Conservation (phyloP, 139 green algal genomes). For the Haematococcus lacustris region DNA sequence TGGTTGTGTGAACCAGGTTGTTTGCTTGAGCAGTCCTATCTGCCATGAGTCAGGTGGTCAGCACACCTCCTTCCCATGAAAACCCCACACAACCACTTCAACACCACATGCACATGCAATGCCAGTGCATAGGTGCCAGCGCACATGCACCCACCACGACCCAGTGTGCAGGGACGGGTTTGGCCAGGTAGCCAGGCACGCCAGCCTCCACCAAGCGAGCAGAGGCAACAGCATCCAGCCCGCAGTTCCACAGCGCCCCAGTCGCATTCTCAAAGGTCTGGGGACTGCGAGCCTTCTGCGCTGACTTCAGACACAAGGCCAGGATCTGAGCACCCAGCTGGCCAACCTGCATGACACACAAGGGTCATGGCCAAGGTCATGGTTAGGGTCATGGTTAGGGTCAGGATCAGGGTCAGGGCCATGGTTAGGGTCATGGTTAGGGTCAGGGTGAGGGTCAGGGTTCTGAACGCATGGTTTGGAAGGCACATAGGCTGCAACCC, state of each 20-base stretch:
- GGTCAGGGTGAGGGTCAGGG: not conserved
- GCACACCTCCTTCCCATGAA: no score
- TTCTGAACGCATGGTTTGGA: no score
- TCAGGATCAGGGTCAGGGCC: not conserved
- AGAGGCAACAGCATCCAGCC: not conserved
- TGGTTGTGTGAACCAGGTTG: no score
- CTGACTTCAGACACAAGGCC: slow-evolving; percentile 10
- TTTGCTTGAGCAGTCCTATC: no score
- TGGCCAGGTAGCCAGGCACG: not conserved
- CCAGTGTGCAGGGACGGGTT: not conserved
- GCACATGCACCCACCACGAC: no score
- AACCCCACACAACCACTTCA: no score
- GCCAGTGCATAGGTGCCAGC: no score
- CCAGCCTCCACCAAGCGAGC: not conserved
- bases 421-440: not conserved
- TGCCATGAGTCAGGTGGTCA: no score
- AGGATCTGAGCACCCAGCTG: slow-evolving; percentile 23
- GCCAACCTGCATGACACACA: not conserved
- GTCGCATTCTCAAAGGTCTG: slow-evolving; percentile 4
- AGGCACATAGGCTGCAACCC: no score
- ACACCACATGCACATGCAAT: no score
- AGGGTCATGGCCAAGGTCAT: not conserved
- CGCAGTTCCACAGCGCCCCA: not conserved
- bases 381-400: not conserved
- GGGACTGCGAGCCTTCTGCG: no score